Percentiles rank a stretch among this genome's conserved stretches.
Evolutionary conservation across 2,329 filamentous ascomycete genomes (phyloP).

Genomic region (Aspergillus sp.): DNA sequence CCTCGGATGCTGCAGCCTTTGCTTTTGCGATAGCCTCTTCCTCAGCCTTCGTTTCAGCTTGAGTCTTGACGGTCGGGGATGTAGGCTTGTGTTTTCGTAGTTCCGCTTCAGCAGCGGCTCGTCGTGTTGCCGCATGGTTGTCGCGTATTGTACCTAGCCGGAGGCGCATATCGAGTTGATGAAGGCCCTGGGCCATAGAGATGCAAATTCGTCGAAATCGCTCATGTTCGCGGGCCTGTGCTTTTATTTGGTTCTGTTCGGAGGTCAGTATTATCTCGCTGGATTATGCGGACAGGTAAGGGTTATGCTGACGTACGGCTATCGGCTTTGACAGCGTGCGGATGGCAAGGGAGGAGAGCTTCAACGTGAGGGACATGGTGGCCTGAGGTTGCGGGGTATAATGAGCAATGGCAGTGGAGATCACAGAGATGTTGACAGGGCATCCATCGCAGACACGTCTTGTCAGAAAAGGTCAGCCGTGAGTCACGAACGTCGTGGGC

Average conservation of each 20-base stretch:
- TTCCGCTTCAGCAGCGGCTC: conserved; percentile 54
- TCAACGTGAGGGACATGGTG: conserved; percentile 64
- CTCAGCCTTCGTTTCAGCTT: conserved; percentile 58
- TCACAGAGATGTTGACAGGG: not conserved
- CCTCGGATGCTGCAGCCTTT: conserved; percentile 45
- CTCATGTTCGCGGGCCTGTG: conserved; percentile 67
- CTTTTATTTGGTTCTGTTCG: conserved; percentile 65
- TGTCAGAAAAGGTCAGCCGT: not conserved
- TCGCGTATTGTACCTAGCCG: conserved; percentile 65
- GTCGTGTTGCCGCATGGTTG: conserved; percentile 50
- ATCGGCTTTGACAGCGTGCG: conserved; percentile 68
- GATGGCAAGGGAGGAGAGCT: conserved; percentile 64
- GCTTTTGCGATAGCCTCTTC: conserved; percentile 49
- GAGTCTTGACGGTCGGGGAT: conserved; percentile 61
- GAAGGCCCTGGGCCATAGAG: conserved; percentile 62
- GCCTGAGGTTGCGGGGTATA: not conserved
- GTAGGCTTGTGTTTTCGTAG: conserved; percentile 54
- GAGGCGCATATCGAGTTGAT: conserved; percentile 68
- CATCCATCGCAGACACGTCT: not conserved
- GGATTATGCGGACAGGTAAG: conserved; percentile 3
- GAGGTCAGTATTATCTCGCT: conserved; percentile 22
- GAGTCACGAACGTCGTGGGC: not conserved
- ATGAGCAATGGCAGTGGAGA: not conserved
- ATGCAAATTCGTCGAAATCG: conserved; percentile 63
- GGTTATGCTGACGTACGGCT: conserved; percentile 50